Conservation (phyloP, 2,329 filamentous ascomycete species). For the Zasmidium angulare region DNA sequence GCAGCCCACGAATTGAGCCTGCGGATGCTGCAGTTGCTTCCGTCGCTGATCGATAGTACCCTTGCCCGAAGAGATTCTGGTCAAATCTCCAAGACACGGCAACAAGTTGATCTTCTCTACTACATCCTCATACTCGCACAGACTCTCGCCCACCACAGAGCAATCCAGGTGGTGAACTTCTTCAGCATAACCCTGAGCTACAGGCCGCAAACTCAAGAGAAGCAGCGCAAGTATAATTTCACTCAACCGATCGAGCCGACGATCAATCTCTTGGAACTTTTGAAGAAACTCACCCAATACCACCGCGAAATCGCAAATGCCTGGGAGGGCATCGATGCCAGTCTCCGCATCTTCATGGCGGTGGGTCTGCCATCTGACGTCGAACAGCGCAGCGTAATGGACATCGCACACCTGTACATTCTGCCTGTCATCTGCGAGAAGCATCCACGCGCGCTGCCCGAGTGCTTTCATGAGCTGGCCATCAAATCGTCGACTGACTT, state of each 20-base stretch:
- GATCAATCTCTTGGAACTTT: conserved; percentile 2
- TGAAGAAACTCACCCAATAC: conserved; percentile 16
- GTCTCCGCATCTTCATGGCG: conserved; percentile 13
- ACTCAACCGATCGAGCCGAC: neutral
- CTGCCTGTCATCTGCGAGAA: conserved; percentile 31
- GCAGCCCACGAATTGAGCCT: conserved; percentile 17
- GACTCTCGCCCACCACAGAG: conserved; percentile 5
- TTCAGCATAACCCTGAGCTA: conserved; percentile 5
- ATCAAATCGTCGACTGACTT: conserved; percentile 7
- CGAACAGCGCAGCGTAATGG: conserved; percentile 20
- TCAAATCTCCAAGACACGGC: conserved; percentile 17
- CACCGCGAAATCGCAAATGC: conserved; percentile 17
- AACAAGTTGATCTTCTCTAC: conserved; percentile 17
- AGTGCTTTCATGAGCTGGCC: conserved; percentile 24
- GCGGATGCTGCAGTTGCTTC: conserved; percentile 22
- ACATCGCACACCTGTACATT: conserved; percentile 23
- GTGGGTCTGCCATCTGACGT: conserved; percentile 9
- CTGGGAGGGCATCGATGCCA: conserved; percentile 27
- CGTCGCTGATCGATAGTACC: conserved; percentile 17
- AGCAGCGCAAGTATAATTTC: neutral
- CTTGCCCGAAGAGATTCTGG: conserved; percentile 27
- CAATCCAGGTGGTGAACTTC: conserved; percentile 2
- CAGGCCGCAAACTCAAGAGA: conserved; percentile 2
- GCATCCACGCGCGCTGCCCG: conserved; percentile 30
- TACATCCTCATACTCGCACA: conserved; percentile 21